These are phyloP conservation scores for Metschnikowia kunwiensis DNA, from an alignment of 805 yeast genomes.

Conservation along the genomic window DNA sequence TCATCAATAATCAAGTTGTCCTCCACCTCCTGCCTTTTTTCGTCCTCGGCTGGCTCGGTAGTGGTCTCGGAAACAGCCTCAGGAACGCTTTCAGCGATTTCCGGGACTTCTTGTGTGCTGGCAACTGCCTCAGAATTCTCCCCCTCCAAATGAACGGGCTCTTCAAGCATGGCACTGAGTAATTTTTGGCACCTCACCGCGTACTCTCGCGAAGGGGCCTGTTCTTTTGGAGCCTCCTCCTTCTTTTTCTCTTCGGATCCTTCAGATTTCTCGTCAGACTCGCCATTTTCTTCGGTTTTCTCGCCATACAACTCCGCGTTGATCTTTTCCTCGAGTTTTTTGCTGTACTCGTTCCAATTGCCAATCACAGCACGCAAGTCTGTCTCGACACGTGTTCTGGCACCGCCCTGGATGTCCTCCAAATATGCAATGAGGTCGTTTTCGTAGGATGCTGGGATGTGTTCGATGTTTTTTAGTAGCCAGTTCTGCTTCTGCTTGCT, in stretches of 20 bases:
- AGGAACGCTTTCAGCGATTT: neutral
- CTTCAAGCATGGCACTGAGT: constrained; percentile 33
- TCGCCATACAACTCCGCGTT: constrained; percentile 34
- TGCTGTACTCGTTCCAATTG: constrained; percentile 55
- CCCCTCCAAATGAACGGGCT: constrained; percentile 33
- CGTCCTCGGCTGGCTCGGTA: neutral
- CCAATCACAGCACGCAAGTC: constrained; percentile 47
- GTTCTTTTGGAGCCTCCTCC: constrained; percentile 13
- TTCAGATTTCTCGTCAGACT: constrained; percentile 11
- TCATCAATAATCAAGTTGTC: constrained; percentile 40
- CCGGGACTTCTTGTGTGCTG: neutral
- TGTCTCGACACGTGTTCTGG: constrained; percentile 52
- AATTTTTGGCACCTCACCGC: constrained; percentile 42
- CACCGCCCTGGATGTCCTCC: constrained; percentile 66
- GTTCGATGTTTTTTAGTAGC: constrained; percentile 61
- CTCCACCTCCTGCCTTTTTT: constrained; percentile 7
- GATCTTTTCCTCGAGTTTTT: constrained; percentile 39
- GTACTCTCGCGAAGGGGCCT: constrained; percentile 31
- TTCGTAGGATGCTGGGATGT: constrained; percentile 53
- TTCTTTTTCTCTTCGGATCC: constrained; percentile 12
- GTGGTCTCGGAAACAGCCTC: constrained; percentile 2
- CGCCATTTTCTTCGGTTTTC: constrained; percentile 20
- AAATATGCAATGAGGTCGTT: constrained; percentile 50
- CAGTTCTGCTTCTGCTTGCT: constrained; percentile 86
- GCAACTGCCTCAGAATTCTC: constrained; percentile 3